Evolutionary conservation across 495 filamentous ascomycete species (phyloP).

Genomic region (Xylaria curta): DNA sequence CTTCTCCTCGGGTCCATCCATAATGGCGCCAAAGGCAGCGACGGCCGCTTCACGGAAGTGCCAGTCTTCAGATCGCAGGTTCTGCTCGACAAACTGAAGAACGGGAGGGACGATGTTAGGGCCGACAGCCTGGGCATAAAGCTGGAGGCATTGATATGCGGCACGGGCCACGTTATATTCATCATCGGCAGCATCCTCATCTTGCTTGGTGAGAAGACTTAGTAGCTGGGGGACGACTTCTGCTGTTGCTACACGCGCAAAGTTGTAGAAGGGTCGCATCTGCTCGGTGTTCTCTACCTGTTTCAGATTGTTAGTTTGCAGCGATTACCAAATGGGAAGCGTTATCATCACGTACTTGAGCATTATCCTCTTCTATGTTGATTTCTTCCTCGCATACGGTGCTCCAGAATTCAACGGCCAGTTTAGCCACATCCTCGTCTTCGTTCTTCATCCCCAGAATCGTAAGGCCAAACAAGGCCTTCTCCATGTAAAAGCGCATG

Average conservation of each 20-base stretch:
- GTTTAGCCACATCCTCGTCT: slow-evolving; percentile 96
- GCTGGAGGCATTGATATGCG: slow-evolving; percentile 93
- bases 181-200: slow-evolving; percentile 94
- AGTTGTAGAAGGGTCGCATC: slow-evolving; percentile 88
- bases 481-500: slow-evolving; percentile 99
- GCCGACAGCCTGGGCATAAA: slow-evolving; percentile 90
- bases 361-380: slow-evolving; percentile 95
- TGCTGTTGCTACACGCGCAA: slow-evolving; percentile 83
- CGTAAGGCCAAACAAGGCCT: slow-evolving; percentile 97
- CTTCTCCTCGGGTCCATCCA: slow-evolving; percentile 95
- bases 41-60: slow-evolving; percentile 92
- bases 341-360: slow-evolving; percentile 64
- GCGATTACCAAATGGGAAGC: not conserved
- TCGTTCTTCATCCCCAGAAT: slow-evolving; percentile 98
- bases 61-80: slow-evolving; percentile 91
- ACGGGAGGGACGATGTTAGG: slow-evolving; percentile 81
- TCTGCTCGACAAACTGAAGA: slow-evolving; percentile 85
- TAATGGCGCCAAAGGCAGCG: slow-evolving; percentile 97
- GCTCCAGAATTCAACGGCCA: slow-evolving; percentile 99
- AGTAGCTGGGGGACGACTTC: slow-evolving; percentile 94
- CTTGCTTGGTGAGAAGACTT: slow-evolving; percentile 89
- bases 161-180: slow-evolving; percentile 97
- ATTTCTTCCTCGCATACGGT: slow-evolving; percentile 99
- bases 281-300: slow-evolving; percentile 77
- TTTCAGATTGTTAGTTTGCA: slow-evolving; percentile 34